Conservation (phyloP, 2,329 filamentous ascomycete genomes). For the Fusarium domesticum region DNA sequence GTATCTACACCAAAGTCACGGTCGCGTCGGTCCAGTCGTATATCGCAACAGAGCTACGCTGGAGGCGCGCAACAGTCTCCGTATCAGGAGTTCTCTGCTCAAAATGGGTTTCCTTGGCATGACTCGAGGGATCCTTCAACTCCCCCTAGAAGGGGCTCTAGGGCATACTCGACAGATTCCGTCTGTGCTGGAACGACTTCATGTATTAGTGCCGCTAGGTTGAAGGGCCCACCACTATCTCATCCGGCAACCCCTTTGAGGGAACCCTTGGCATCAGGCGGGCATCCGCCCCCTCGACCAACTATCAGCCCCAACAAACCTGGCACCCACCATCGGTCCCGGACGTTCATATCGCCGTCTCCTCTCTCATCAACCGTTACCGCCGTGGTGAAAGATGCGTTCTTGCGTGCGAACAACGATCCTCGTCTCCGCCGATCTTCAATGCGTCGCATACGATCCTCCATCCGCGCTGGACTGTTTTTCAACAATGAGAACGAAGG, state of each 20-base stretch:
- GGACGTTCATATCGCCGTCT: conserved; percentile 56
- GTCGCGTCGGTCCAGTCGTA: conserved; percentile 49
- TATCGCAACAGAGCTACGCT: conserved; percentile 46
- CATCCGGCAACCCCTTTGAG: conserved; percentile 34
- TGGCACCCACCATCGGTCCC: conserved; percentile 34
- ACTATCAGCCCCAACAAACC: conserved; percentile 30
- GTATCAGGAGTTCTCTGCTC: conserved; percentile 38
- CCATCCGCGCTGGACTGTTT: conserved; percentile 54
- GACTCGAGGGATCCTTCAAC: conserved; percentile 34
- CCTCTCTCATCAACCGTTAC: conserved; percentile 59
- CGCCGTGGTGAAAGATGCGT: conserved; percentile 55
- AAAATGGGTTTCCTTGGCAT: conserved; percentile 43
- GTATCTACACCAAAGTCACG: conserved; percentile 25
- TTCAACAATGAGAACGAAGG: conserved; percentile 46
- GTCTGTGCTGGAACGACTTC: conserved; percentile 24
- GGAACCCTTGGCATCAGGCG: conserved; percentile 29
- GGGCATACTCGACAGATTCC: conserved; percentile 38
- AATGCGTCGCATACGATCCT: conserved; percentile 46
- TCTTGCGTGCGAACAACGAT: conserved; percentile 46
- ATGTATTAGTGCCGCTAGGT: conserved; percentile 3
- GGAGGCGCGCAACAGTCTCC: conserved; percentile 36
- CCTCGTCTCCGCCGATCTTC: conserved; percentile 42
- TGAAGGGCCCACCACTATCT: conserved; percentile 28
- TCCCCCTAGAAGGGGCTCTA: conserved; percentile 35
- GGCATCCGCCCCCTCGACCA: conserved; percentile 30